Conservation (phyloP, 352 stramenopile genomes). For the Globisporangium paddicum region DNA sequence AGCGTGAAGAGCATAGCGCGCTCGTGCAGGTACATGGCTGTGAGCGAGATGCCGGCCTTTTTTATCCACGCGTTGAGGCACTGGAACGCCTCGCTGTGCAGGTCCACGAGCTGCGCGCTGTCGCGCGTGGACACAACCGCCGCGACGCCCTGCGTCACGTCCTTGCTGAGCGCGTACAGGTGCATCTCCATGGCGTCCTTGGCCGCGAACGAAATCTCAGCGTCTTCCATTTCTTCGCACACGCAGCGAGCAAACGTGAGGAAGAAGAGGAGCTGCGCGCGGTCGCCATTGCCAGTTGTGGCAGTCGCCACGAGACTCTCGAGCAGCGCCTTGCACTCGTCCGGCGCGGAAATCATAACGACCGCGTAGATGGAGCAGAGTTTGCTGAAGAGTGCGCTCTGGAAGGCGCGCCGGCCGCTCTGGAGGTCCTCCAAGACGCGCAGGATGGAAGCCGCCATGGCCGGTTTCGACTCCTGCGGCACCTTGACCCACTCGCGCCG, state of each 20-base stretch:
- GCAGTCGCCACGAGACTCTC: slow-evolving; percentile 22
- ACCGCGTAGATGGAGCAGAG: slow-evolving; percentile 57
- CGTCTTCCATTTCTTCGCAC: slow-evolving; percentile 64
- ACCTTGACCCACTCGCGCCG: slow-evolving; percentile 61
- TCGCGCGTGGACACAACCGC: slow-evolving; percentile 37
- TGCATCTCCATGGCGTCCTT: slow-evolving; percentile 67
- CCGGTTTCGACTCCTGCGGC: slow-evolving; percentile 24
- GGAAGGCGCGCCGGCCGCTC: slow-evolving; percentile 20
- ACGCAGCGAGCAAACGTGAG: slow-evolving; percentile 52
- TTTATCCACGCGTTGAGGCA: slow-evolving; percentile 60
- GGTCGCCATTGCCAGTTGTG: slow-evolving; percentile 20
- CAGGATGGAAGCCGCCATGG: slow-evolving; percentile 32
- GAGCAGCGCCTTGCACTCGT: slow-evolving; percentile 45
- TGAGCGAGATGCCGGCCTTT: slow-evolving; percentile 51
- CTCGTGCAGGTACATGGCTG: slow-evolving; percentile 38
- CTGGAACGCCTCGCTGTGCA: slow-evolving; percentile 49
- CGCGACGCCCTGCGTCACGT: slow-evolving; percentile 41
- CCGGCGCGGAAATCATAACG: slow-evolving; percentile 41
- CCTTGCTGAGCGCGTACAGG: slow-evolving; percentile 33
- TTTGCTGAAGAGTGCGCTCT: slow-evolving; percentile 44
- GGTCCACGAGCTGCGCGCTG: slow-evolving; percentile 20
- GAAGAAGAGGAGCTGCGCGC: slow-evolving; percentile 38
- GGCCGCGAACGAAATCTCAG: slow-evolving; percentile 46
- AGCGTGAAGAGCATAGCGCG: slow-evolving; percentile 33
- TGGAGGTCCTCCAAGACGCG: slow-evolving; percentile 31